Evolutionary conservation across 345 rosid genomes (phyloP).

Genomic region (Mercurialis annua): DNA sequence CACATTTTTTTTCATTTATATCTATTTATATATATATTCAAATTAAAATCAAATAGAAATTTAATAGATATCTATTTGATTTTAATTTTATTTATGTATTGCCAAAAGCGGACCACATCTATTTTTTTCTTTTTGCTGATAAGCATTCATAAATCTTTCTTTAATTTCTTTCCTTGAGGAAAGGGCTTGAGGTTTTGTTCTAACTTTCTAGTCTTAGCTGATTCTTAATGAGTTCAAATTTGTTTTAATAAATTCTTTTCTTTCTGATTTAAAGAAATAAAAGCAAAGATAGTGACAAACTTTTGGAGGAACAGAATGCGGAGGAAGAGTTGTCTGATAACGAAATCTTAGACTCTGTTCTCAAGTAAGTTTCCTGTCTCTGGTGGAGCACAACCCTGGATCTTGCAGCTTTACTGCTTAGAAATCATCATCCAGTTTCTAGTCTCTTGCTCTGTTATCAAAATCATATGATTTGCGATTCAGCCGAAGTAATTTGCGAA

Average conservation of each 20-base stretch:
- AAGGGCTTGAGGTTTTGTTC: neutral
- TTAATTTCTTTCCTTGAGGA: neutral
- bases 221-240: neutral
- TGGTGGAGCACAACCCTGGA: neutral
- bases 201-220: neutral
- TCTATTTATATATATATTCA: too few relatives aligned
- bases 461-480: too few relatives aligned
- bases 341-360: slow-evolving; percentile 7
- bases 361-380: slow-evolving; percentile 8
- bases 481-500: too few relatives aligned
- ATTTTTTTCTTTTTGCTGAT: neutral
- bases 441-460: too few relatives aligned
- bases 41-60: too few relatives aligned
- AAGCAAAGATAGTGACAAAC: slow-evolving; percentile 5
- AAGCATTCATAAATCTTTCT: neutral
- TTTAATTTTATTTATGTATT: too few relatives aligned
- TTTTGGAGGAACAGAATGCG: neutral
- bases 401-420: neutral
- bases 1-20: neutral
- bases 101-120: too few relatives aligned
- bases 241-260: neutral
- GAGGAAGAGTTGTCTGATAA: neutral
- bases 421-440: too few relatives aligned
- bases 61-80: too few relatives aligned
- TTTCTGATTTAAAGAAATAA: neutral